Evolutionary conservation across 306 rosid species (phyloP), one percentile per base, ranked within the genome.

Genomic region (Trifolium pratense): DNA sequence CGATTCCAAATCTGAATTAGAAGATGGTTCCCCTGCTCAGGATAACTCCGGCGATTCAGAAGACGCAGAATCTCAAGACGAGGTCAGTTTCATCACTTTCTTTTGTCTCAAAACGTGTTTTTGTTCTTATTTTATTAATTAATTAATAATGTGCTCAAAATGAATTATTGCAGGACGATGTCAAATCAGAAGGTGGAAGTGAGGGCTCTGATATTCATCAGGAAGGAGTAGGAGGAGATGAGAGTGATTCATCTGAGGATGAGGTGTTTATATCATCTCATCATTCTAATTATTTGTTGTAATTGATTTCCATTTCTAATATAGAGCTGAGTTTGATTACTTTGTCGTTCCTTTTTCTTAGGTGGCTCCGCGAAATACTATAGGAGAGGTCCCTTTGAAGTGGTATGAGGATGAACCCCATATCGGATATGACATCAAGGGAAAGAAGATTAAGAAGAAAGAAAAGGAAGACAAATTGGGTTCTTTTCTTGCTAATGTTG

Each of bases 211-310:
- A 82, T 34, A 68, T 70, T 61, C 84, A 82, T 46, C 79, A 80
- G 69, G 89, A 16, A 73, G 29, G 26, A 53, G n/a, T n/a, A n/a
- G 59, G 58, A 17, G 87, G 64, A 57, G 79, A 2, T 18, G 83
- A 91, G 85, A 94, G 97, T 81, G 98, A 91, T 85, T 94, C 98
- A 15, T 94, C 98, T 42, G 98, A 94, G 79, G 98, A 94, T 46
- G 98, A 94, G 96, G 98, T 94, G 14, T 63, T 8, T 76, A 4
- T 55, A 2, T 32, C 15, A 5, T 59, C 59, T 61, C 40, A n/a
- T 46, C 34, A 25, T 25, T 3, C 26, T 57, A 14, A 25, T 29
- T 5, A 51, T 51, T 15, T 69, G n/a, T 31, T 5, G 34, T 48
- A 70, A 66, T 46, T 20, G 10, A n/a, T 66, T 63, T 39, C 4